Evolutionary conservation across 805 yeast species (phyloP).

Genomic region (Wickerhamiella alocasiicola): DNA sequence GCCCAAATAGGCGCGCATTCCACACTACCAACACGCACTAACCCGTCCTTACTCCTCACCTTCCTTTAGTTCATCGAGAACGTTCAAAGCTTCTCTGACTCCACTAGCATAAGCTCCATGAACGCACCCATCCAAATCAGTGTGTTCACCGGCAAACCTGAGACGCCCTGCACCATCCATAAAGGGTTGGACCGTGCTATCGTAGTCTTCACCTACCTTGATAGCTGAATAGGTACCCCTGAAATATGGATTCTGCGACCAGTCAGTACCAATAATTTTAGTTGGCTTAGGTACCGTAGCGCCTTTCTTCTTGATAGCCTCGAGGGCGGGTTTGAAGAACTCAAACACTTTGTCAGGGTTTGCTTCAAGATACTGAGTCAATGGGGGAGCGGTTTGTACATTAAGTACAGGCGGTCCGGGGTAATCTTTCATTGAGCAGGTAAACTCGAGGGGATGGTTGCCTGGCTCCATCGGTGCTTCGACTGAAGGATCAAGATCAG

Average conservation of each 20-base stretch:
- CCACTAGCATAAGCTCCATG: constrained; percentile 87
- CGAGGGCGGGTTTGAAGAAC: constrained; percentile 41
- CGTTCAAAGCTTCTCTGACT: constrained; percentile 37
- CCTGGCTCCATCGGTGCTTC: constrained; percentile 30
- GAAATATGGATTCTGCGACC: constrained; percentile 61
- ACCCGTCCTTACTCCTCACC: too few relatives aligned
- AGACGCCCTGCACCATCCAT: constrained; percentile 45
- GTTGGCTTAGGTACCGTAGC: constrained; percentile 29
- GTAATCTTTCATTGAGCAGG: constrained; percentile 50
- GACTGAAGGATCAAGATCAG: constrained; percentile 22
- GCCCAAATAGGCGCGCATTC: too few relatives aligned
- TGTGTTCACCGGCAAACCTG: constrained; percentile 87
- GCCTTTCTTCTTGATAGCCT: constrained; percentile 22
- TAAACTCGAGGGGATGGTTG: constrained; percentile 47
- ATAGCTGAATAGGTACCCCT: constrained; percentile 72
- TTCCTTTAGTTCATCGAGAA: constrained; percentile 20
- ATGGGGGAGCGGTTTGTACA: constrained; percentile 58
- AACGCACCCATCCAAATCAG: constrained; percentile 75
- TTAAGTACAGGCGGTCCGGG: constrained; percentile 46
- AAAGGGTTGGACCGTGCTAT: constrained; percentile 47
- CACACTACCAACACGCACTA: too few relatives aligned
- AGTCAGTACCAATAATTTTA: constrained; percentile 37
- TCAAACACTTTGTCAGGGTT: constrained; percentile 44
- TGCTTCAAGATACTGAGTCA: constrained; percentile 46
- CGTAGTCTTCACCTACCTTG: constrained; percentile 55